Conservation (phyloP, 1,139 yeast genomes). For the Saccharomycopsis crataegensis region DNA sequence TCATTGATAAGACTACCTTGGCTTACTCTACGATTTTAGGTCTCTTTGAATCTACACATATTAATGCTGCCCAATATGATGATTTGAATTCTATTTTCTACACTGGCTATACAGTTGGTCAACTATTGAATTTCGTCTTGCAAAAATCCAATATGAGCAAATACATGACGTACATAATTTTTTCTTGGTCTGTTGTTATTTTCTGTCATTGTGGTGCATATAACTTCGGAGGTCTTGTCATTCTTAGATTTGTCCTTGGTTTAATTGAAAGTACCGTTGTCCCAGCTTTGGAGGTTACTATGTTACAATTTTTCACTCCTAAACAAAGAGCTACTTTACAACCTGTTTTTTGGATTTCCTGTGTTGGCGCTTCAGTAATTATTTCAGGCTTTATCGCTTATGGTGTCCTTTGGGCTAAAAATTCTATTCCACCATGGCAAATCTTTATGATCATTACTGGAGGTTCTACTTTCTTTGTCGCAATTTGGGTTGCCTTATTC, state of each 20-base stretch:
- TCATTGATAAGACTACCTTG: slow-evolving; percentile 39
- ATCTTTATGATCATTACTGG: slow-evolving; percentile 28
- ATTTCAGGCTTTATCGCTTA: slow-evolving; percentile 33
- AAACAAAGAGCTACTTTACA: slow-evolving; percentile 31
- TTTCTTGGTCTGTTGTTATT: slow-evolving; percentile 30
- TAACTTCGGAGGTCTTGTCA: slow-evolving; percentile 30
- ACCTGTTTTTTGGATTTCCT: slow-evolving; percentile 32
- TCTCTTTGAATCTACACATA: slow-evolving; percentile 37
- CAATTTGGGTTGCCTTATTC: slow-evolving; percentile 24
- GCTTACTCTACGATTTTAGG: slow-evolving; percentile 41
- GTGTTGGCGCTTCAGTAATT: slow-evolving; percentile 32
- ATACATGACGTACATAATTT: slow-evolving; percentile 25
- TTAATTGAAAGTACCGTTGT: slow-evolving; percentile 31
- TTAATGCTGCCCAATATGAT: slow-evolving; percentile 30
- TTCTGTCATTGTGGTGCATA: slow-evolving; percentile 29
- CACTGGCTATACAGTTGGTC: slow-evolving; percentile 36
- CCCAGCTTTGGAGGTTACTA: slow-evolving; percentile 32
- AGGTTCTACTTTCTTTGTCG: slow-evolving; percentile 24
- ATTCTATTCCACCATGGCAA: slow-evolving; percentile 24
- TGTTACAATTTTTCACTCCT: slow-evolving; percentile 32
- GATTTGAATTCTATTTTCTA: slow-evolving; percentile 38
- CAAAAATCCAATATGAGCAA: slow-evolving; percentile 32
- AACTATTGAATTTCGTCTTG: slow-evolving; percentile 29
- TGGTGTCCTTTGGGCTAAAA: slow-evolving; percentile 29
- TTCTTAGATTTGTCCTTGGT: slow-evolving; percentile 32